phyloP scores from a whole-genome alignment of 768 basidiomycete species.

The Russula emetica region DNA sequence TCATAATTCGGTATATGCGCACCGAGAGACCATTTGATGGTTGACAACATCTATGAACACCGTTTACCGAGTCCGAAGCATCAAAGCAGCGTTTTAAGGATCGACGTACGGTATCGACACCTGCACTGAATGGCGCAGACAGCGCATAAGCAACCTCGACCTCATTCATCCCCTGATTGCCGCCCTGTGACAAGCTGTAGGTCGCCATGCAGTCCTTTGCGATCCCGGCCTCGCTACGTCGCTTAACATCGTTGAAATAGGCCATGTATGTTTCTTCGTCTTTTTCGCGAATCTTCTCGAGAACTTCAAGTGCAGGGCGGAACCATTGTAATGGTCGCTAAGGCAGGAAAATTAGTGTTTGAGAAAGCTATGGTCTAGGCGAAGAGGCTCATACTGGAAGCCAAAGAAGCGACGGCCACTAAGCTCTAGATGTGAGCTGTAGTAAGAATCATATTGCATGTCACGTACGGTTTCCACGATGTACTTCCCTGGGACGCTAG shows the following conservation, averaged over 20 bases:
- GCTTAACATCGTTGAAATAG: constrained; percentile 11
- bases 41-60: constrained; percentile 10
- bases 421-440: neutral
- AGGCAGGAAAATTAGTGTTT: neutral
- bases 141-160: constrained; percentile 15
- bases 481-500: constrained; percentile 6
- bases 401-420: constrained; percentile 18
- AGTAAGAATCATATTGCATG: neutral
- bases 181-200: constrained; percentile 6
- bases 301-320: neutral
- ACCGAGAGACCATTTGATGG: constrained; percentile 4
- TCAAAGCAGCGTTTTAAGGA: neutral
- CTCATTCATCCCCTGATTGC: constrained; percentile 11
- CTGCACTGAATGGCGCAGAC: constrained; percentile 16
- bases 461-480: neutral
- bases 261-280: neutral
- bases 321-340: constrained; percentile 23
- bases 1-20: neutral
- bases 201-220: constrained; percentile 18
- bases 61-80: neutral
- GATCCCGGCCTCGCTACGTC: neutral
- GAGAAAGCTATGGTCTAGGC: neutral
- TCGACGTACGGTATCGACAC: constrained; percentile 17
- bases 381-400: constrained; percentile 11
- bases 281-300: constrained; percentile 3